Evolutionary conservation across 2,329 filamentous ascomycete species (phyloP), one percentile per base, ranked within the genome.

Genomic region (Cladophialophora psammophila): DNA sequence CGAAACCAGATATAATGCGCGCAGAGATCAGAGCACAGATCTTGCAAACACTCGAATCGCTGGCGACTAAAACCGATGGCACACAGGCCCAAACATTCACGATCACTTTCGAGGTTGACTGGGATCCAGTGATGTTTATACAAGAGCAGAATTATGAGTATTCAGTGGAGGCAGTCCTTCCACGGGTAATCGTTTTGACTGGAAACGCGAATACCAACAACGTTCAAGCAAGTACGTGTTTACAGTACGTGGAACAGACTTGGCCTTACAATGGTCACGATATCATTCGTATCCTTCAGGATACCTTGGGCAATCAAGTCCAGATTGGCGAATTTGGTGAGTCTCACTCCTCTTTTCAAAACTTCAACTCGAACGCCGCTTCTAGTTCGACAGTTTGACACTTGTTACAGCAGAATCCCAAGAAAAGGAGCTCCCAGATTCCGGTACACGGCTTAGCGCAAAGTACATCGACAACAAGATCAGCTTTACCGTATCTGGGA

Each of bases 171-270:
- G 12, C 50, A 31, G 26, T 53, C 50, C 50, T 53, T 31, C 15
- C 50, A n/a, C 50, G 15, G 26, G 50, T 31, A 31, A 53, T 53
- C 15, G 20, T 31, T 2, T 53, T 53, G 50, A 26, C 20, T 2
- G 50, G 50, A 26, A 53, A 53, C 50, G 50, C 50, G 12, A 53
- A 53, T 18, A 31, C 15, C 10, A 53, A 53, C 20, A 53, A 53
- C 20, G 50, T 53, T 53, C 50, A 53, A 53, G 50, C 50, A n/a
- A 53, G 15, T 53, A 53, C 50, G 2, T 53, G 50, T 26, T 53
- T 26, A 12, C 13, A 53, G 12, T 53, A 53, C 20, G 20, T 53
- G 50, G 50, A 53, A 18, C 50, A 53, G 5, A 53, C 50, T 15
- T 53, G 50, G 50, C 50, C 15, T 13, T 18, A 18, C 10, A 53